phyloP scores from a whole-genome alignment of 2,329 filamentous ascomycete species.

The Alternaria sp. region DNA sequence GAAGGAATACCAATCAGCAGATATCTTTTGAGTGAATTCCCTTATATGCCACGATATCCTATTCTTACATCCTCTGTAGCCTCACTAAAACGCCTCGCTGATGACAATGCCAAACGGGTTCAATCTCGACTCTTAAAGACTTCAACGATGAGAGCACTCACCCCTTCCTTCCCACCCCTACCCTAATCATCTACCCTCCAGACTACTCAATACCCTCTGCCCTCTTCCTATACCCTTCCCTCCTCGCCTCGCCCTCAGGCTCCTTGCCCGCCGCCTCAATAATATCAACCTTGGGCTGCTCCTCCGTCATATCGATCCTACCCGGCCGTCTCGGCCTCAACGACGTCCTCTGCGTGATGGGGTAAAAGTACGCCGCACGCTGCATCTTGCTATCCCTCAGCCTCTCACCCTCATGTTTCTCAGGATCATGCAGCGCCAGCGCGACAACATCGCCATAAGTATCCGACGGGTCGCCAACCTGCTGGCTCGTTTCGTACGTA shows the following conservation, averaged over 20 bases:
- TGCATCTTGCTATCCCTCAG: conserved; percentile 45
- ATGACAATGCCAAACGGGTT: background rate
- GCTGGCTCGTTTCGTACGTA: conserved; percentile 67
- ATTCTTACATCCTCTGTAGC: too few species aligned
- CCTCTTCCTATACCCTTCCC: conserved; percentile 54
- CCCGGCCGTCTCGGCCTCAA: conserved; percentile 57
- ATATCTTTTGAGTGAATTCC: too few species aligned
- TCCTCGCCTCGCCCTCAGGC: conserved; percentile 60
- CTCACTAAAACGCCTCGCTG: too few species aligned
- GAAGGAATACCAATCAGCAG: too few species aligned
- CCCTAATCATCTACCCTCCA: too few species aligned
- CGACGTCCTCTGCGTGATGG: conserved; percentile 64
- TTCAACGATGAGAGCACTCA: too few species aligned
- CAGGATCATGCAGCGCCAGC: conserved; percentile 65
- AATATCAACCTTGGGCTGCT: conserved; percentile 60
- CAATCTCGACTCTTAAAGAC: background rate
- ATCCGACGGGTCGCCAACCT: conserved; percentile 60
- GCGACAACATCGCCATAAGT: conserved; percentile 65
- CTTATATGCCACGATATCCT: too few species aligned
- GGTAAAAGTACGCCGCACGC: conserved; percentile 70
- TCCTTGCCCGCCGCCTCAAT: conserved; percentile 62
- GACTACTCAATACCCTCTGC: conserved; percentile 49
- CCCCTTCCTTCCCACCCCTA: background rate
- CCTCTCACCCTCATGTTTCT: conserved; percentile 49
- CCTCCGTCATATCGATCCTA: conserved; percentile 51